Percentiles rank a stretch among this genome's conserved stretches.
These are phyloP conservation scores for Aspergillus flavus DNA, from an alignment of 2,329 filamentous ascomycete genomes.

Conservation along the genomic window DNA sequence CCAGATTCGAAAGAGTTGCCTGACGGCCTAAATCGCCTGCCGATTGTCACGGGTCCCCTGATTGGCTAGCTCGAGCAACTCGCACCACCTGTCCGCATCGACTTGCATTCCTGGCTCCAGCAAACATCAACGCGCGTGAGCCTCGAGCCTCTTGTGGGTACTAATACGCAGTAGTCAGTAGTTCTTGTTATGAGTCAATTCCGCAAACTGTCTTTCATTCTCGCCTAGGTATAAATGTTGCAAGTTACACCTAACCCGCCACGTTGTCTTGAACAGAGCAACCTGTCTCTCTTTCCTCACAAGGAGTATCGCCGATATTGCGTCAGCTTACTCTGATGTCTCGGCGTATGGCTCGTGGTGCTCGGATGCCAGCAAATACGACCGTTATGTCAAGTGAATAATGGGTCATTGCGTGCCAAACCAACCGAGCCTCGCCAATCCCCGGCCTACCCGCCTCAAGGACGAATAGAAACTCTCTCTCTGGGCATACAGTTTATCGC, in stretches of 20 bases:
- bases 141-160: constrained; percentile 2
- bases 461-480: background rate
- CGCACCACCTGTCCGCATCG: background rate
- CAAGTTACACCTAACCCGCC: background rate
- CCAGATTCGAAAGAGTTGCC: constrained; percentile 6
- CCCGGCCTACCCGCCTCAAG: background rate
- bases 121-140: constrained; percentile 2
- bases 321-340: constrained; percentile 2
- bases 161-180: background rate
- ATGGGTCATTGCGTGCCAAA: constrained; percentile 1
- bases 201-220: background rate
- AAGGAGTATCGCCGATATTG: background rate
- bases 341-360: background rate
- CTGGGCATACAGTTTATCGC: background rate
- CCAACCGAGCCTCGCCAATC: background rate
- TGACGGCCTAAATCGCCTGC: constrained; percentile 10
- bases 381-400: background rate
- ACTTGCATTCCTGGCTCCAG: constrained; percentile 2
- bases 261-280: background rate
- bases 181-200: background rate
- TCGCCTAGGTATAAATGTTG: background rate
- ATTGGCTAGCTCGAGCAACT: background rate
- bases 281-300: background rate
- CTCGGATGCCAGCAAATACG: constrained; percentile 1
- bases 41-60: background rate